A percentile compares a stretch with the other conserved stretches of the same genome.
Conservation (phyloP, 208 protist species). For the Porcisia hertigi region DNA sequence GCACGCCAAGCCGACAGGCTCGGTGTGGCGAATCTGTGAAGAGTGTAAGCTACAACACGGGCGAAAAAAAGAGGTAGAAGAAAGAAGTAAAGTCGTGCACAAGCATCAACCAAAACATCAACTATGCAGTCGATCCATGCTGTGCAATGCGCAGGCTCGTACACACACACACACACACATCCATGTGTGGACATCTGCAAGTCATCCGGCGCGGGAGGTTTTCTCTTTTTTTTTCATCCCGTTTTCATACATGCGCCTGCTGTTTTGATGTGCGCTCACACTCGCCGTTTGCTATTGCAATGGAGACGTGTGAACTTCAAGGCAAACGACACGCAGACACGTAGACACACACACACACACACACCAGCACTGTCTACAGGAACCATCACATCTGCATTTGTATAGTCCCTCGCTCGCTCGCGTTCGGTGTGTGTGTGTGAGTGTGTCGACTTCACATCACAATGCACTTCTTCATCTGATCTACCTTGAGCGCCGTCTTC, state of each 20-base stretch:
- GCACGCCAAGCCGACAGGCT: too few relatives aligned
- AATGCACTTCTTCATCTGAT: constrained; percentile 63
- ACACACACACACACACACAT: too few relatives aligned
- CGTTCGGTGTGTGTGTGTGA: background rate
- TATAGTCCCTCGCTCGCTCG: too few relatives aligned
- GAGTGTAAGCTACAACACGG: background rate
- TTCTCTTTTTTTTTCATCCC: background rate
- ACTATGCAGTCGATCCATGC: too few relatives aligned
- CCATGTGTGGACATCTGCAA: too few relatives aligned
- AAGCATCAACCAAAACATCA: too few relatives aligned
- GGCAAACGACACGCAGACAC: too few relatives aligned
- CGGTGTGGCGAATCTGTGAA: background rate
- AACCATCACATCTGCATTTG: background rate
- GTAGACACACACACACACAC: background rate
- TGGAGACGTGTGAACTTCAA: too few relatives aligned
- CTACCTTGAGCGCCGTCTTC: constrained; percentile 39
- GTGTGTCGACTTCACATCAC: constrained; percentile 45
- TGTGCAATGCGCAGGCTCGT: too few relatives aligned
- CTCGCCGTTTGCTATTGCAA: too few relatives aligned
- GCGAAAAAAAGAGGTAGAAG: background rate
- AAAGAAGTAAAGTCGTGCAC: background rate
- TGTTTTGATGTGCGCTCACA: background rate
- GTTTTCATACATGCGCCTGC: background rate
- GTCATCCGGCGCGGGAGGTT: too few relatives aligned
- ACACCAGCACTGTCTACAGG: background rate